Evolutionary conservation across 78 protist genomes (phyloP).

Genomic region (Dictyostelium citrinum): DNA sequence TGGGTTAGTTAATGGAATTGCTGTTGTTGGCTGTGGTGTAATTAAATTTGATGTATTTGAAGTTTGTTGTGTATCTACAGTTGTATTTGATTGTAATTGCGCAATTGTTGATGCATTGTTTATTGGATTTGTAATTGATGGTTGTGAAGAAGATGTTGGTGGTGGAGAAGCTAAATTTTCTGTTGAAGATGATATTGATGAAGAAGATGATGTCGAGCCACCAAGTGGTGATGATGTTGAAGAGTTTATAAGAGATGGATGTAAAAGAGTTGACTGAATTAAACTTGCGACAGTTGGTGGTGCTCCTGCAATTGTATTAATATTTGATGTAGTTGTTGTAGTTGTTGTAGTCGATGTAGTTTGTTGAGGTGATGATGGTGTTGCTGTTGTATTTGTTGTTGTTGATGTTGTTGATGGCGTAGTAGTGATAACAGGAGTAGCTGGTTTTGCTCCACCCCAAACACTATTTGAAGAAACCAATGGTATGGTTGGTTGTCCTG

Average conservation of each 20-base stretch:
- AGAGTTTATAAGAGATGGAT: background rate
- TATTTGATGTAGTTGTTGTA: background rate
- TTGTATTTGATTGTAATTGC: background rate
- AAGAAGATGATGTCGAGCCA: background rate
- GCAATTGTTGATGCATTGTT: background rate
- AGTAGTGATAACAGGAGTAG: background rate
- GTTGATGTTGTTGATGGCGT: background rate
- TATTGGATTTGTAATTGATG: background rate
- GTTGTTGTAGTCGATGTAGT: background rate
- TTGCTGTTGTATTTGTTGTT: background rate
- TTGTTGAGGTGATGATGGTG: background rate
- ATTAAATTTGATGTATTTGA: background rate
- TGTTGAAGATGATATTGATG: background rate
- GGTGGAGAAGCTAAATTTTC: background rate
- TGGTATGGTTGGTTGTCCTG: background rate
- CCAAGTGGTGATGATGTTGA: background rate
- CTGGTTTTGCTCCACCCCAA: slow-evolving; percentile 65
- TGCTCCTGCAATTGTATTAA: background rate
- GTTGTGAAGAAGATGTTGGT: background rate
- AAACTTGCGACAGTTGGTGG: background rate
- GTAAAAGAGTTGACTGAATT: background rate
- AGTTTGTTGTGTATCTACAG: background rate
- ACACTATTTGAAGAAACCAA: slow-evolving; percentile 7
- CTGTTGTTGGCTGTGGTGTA: background rate
- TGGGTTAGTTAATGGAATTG: background rate